Evolutionary conservation across 2,329 filamentous ascomycete genomes (phyloP).

Genomic region (Aspergillus latus): DNA sequence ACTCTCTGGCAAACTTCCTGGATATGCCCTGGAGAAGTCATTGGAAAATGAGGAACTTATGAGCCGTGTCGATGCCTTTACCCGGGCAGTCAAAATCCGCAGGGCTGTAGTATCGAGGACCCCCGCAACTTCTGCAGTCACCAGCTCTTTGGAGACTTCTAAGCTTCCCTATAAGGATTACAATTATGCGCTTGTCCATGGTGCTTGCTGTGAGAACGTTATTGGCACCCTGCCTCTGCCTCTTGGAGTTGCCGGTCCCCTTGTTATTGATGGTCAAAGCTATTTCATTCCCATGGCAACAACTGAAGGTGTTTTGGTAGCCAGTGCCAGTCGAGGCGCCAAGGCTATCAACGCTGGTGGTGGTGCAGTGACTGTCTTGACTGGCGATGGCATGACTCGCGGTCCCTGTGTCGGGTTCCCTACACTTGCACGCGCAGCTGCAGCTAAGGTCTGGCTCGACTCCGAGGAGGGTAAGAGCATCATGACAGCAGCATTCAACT

Average conservation of each 20-base stretch:
- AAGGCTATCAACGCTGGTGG: conserved; percentile 98
- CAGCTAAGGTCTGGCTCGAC: conserved; percentile 94
- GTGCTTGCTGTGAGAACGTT: conserved; percentile 97
- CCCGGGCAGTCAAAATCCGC: conserved; percentile 89
- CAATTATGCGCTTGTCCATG: conserved; percentile 92
- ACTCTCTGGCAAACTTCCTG: conserved; percentile 86
- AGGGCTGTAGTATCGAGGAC: conserved; percentile 85
- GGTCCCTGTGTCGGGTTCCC: conserved; percentile 92
- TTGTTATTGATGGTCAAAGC: conserved; percentile 90
- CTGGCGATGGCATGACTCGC: conserved; percentile 96
- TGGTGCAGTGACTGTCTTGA: conserved; percentile 86
- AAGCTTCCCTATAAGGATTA: conserved; percentile 87
- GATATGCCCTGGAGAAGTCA: conserved; percentile 90
- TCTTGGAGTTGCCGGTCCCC: conserved; percentile 87
- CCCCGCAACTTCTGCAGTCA: conserved; percentile 74
- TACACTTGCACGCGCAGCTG: conserved; percentile 82
- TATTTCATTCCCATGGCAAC: conserved; percentile 99
- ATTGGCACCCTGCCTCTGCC: conserved; percentile 93
- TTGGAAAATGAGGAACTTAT: conserved; percentile 70
- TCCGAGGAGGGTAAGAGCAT: conserved; percentile 76
- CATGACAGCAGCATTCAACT: conserved; percentile 96
- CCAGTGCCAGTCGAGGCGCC: conserved; percentile 86
- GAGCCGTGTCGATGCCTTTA: conserved; percentile 55
- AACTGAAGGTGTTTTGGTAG: conserved; percentile 94
- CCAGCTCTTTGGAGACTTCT: conserved; percentile 74